These are phyloP conservation scores for Porcisia hertigi DNA, from an alignment of 208 protist genomes.

Conservation along the genomic window DNA sequence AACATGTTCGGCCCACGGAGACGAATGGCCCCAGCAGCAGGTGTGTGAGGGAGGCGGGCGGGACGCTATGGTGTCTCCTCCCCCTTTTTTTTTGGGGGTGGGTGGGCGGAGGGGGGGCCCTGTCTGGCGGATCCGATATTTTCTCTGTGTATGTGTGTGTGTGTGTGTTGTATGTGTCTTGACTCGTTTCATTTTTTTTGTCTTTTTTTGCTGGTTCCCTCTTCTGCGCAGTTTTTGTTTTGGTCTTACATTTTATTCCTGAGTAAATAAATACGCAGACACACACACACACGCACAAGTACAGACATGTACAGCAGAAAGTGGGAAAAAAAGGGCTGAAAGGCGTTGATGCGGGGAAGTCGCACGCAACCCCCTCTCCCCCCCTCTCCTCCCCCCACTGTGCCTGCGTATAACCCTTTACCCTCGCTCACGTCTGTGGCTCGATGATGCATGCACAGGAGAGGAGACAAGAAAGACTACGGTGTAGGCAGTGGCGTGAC, in stretches of 20 bases:
- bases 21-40: too few relatives aligned
- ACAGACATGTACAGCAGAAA: too few relatives aligned
- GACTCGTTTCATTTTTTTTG: background rate
- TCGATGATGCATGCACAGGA: background rate
- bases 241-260: background rate
- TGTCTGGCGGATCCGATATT: too few relatives aligned
- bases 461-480: background rate
- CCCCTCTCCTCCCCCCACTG: background rate
- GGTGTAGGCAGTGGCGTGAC: background rate
- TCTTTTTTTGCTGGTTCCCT: background rate
- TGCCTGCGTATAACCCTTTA: background rate
- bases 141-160: background rate
- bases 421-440: background rate
- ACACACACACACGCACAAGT: too few relatives aligned
- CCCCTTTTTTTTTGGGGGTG: too few relatives aligned
- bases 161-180: background rate
- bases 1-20: too few relatives aligned
- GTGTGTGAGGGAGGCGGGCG: too few relatives aligned
- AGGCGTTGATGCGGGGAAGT: background rate
- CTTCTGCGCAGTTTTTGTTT: background rate
- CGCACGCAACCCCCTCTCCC: background rate
- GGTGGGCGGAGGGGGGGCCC: too few relatives aligned
- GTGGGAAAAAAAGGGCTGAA: background rate
- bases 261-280: too few relatives aligned
- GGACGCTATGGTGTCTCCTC: too few relatives aligned